Conservation (phyloP, 768 basidiomycete genomes). For the Kwoniella botswanensis region DNA sequence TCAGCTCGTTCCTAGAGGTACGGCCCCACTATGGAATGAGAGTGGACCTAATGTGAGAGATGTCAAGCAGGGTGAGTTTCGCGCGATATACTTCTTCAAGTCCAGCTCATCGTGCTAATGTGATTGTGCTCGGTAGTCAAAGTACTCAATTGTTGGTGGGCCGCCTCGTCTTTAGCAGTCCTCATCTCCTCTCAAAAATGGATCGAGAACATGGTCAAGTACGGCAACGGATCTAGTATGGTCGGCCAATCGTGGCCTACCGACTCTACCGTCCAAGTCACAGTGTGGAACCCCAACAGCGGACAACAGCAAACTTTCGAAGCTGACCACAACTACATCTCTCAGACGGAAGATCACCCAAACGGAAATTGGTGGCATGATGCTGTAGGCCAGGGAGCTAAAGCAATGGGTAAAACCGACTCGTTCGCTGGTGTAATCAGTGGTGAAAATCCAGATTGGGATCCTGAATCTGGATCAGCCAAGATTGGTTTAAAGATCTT, state of each 20-base stretch:
- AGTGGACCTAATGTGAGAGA: conserved; percentile 29
- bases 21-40: conserved; percentile 21
- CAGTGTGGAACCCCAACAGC: conserved; percentile 23
- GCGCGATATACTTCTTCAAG: no score
- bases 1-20: neutral
- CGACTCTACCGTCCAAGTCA: conserved; percentile 15
- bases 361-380: conserved; percentile 31
- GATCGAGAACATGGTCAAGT: conserved; percentile 33
- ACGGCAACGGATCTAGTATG: conserved; percentile 31
- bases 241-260: conserved; percentile 12
- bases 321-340: conserved; percentile 5
- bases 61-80: conserved; percentile 40
- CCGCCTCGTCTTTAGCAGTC: conserved; percentile 36
- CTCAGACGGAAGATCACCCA: conserved; percentile 28
- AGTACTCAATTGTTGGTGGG: conserved; percentile 42
- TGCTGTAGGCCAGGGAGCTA: conserved; percentile 11
- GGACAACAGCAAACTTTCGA: conserved; percentile 1
- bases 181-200: conserved; percentile 32
- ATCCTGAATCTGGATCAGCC: conserved; percentile 19
- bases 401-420: conserved; percentile 3
- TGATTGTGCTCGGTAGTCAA: conserved; percentile 22
- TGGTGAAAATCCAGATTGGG: conserved; percentile 10
- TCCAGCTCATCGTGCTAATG: neutral
- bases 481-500: conserved; percentile 12
- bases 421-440: neutral